A percentile compares a stretch with the other conserved stretches of the same genome.
These are phyloP conservation scores for Oryza glaberrima DNA, from an alignment of 176 grass and related monocot genomes.

Conservation along the genomic window DNA sequence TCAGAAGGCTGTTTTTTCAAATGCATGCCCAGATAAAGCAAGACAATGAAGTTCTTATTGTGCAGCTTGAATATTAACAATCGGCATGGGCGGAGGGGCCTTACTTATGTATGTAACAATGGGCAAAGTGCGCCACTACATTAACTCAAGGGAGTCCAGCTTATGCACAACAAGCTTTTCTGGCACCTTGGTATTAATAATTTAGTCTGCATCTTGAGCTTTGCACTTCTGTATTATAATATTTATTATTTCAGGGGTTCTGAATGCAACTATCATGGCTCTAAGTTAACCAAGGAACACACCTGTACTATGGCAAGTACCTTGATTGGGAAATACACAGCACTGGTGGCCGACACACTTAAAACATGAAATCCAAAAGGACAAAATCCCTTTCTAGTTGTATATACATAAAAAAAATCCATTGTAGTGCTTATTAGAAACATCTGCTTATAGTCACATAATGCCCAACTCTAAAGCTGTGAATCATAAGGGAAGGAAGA, in stretches of 20 bases:
- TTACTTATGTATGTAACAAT: conserved; percentile 1
- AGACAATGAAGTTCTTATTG: not conserved
- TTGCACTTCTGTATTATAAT: not conserved
- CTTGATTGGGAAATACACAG: conserved; percentile 31
- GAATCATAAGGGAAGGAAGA: conserved; percentile 29
- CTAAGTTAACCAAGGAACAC: conserved; percentile 22
- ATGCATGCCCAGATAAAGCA: conserved; percentile 3
- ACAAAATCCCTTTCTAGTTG: conserved; percentile 29
- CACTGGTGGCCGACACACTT: not conserved
- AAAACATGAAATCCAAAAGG: conserved; percentile 33
- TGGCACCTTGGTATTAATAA: conserved; percentile 17
- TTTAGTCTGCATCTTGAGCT: conserved; percentile 31
- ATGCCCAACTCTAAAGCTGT: conserved; percentile 25
- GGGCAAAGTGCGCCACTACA: not conserved
- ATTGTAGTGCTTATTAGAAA: conserved; percentile 17
- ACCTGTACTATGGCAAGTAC: not conserved
- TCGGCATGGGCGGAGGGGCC: conserved; percentile 14
- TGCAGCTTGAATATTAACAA: conserved; percentile 7
- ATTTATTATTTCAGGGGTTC: not conserved
- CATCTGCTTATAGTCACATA: not conserved
- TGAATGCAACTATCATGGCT: not conserved
- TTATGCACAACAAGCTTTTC: conserved; percentile 3
- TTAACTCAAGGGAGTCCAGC: conserved; percentile 19
- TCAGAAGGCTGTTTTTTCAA: conserved; percentile 19
- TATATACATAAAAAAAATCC: conserved; percentile 26